Percentiles rank a stretch among this genome's conserved stretches.
Evolutionary conservation across 441 rosid species (phyloP).

Genomic region (Gossypium davidsonii): DNA sequence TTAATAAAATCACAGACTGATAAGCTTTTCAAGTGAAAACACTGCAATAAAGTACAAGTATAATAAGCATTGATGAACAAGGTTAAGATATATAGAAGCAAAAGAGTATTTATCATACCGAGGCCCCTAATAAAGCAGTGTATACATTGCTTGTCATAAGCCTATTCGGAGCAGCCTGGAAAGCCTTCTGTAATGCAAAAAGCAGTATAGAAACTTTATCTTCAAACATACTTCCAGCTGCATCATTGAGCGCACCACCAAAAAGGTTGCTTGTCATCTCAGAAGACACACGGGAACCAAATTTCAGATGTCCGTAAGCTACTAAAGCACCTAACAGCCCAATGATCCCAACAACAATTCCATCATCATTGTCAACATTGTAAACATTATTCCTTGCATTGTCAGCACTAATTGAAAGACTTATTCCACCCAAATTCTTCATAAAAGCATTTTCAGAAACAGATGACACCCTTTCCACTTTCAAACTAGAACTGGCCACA

Average conservation of each 20-base stretch:
- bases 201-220: conserved; percentile 90
- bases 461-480: conserved; percentile 54
- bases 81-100: conserved; percentile 3
- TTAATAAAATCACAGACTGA: not conserved
- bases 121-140: conserved; percentile 85
- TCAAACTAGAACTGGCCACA: conserved; percentile 34
- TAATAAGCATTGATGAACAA: conserved; percentile 8
- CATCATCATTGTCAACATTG: conserved; percentile 85
- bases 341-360: conserved; percentile 84
- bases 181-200: conserved; percentile 88
- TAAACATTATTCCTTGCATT: conserved; percentile 94
- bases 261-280: conserved; percentile 57
- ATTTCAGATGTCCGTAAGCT: conserved; percentile 68
- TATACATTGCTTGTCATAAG: conserved; percentile 84
- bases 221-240: conserved; percentile 84
- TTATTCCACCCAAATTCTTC: conserved; percentile 85
- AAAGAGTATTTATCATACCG: conserved; percentile 44
- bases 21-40: not conserved
- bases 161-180: conserved; percentile 91
- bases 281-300: conserved; percentile 45
- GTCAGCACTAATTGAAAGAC: conserved; percentile 88
- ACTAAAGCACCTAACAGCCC: conserved; percentile 86
- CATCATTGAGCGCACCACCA: conserved; percentile 64
- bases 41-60: not conserved
- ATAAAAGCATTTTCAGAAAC: conserved; percentile 50